Conservation (phyloP, 805 yeast species). For the Candida parachauliodes region DNA sequence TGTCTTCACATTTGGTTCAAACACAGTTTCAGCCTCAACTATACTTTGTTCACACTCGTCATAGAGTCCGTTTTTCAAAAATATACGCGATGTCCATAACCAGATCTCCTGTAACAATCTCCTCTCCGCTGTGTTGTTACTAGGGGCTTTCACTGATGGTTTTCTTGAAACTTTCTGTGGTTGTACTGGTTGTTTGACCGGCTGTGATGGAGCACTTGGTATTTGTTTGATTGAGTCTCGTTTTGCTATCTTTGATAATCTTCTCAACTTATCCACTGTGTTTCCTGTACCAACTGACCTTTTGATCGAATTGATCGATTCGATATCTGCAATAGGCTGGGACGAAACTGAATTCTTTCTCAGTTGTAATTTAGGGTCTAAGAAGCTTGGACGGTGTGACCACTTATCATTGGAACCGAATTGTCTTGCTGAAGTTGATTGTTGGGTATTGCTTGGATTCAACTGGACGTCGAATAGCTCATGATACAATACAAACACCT, state of each 20-base stretch:
- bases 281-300: conserved; percentile 5
- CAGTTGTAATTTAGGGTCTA: conserved; percentile 18
- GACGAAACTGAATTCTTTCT: not conserved
- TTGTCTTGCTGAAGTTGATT: conserved; percentile 7
- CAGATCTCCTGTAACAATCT: conserved; percentile 58
- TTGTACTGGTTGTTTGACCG: not conserved
- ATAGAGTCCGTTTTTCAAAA: conserved; percentile 49
- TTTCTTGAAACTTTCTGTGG: not conserved
- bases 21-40: conserved; percentile 60
- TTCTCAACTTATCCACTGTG: conserved; percentile 9
- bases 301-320: conserved; percentile 1
- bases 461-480: conserved; percentile 38
- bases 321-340: conserved; percentile 1
- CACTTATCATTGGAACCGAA: conserved; percentile 17
- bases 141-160: not conserved
- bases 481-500: conserved; percentile 57
- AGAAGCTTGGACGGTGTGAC: conserved; percentile 41
- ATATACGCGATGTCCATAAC: conserved; percentile 70
- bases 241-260: conserved; percentile 7
- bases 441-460: not conserved
- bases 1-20: conserved; percentile 45
- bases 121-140: conserved; percentile 22
- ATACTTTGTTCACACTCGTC: conserved; percentile 70
- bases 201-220: not conserved
- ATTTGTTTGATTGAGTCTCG: conserved; percentile 3